Percentiles rank a stretch among this genome's conserved stretches.
Conservation (phyloP, 176 grass and related monocot genomes). For the Miscanthus lutarioriparius region DNA sequence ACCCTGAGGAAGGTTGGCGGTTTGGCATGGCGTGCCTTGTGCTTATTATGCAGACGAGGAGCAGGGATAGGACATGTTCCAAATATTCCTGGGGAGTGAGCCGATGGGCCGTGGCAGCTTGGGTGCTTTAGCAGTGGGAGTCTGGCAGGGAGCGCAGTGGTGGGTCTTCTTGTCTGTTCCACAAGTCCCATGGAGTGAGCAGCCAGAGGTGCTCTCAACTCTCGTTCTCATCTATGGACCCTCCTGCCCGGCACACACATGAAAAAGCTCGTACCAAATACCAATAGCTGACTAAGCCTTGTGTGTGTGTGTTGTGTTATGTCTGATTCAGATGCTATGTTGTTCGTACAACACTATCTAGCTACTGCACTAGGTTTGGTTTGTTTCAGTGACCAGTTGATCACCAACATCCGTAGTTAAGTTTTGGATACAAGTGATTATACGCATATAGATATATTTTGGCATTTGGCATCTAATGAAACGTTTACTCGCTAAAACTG, state of each 20-base stretch:
- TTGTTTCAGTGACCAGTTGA: background rate
- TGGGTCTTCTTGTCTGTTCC: slow-evolving; percentile 47
- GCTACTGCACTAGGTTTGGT: slow-evolving; percentile 32
- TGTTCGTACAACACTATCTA: background rate
- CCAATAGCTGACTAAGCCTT: background rate
- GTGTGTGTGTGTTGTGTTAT: background rate
- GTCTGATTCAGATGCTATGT: slow-evolving; percentile 9
- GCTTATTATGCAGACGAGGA: slow-evolving; percentile 30
- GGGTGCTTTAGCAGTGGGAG: slow-evolving; percentile 6
- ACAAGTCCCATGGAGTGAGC: slow-evolving; percentile 33
- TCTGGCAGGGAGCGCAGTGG: slow-evolving; percentile 37
- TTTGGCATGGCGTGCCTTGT: slow-evolving; percentile 32
- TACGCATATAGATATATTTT: background rate
- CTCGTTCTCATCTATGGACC: slow-evolving; percentile 16
- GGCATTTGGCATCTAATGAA: background rate
- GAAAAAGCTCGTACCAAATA: slow-evolving; percentile 34
- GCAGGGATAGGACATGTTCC: slow-evolving; percentile 60
- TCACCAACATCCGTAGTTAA: background rate
- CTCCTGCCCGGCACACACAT: slow-evolving; percentile 18
- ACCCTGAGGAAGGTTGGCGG: slow-evolving; percentile 23
- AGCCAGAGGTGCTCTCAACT: background rate
- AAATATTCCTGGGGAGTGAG: slow-evolving; percentile 53
- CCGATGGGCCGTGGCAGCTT: background rate
- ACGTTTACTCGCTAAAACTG: background rate
- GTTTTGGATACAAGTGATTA: background rate